Evolutionary conservation across 371 early-diverging fungal genomes (phyloP).

Genomic region (Actinomortierella ambigua): DNA sequence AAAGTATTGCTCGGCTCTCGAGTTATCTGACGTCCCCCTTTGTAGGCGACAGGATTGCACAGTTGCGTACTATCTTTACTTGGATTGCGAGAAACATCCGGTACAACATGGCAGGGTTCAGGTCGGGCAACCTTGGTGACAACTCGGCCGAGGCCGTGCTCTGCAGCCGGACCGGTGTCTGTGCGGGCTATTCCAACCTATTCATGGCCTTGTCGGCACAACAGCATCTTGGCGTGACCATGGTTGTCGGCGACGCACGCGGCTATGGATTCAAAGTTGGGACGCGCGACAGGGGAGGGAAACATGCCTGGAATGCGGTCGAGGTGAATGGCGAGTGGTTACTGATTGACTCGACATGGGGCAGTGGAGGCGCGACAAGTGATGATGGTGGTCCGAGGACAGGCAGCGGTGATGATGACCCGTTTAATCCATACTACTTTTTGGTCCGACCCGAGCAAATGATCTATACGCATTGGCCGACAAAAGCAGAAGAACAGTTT

Average conservation of each 20-base stretch:
- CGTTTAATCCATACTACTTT: slow-evolving; percentile 18
- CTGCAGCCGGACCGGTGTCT: slow-evolving; percentile 17
- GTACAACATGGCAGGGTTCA: slow-evolving; percentile 16
- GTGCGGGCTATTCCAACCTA: slow-evolving; percentile 35
- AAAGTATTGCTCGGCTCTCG: slow-evolving; percentile 25
- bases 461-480: slow-evolving; percentile 32
- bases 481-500: slow-evolving; percentile 11
- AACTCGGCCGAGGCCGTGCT: slow-evolving; percentile 26
- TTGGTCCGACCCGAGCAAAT: slow-evolving; percentile 22
- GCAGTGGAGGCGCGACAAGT: slow-evolving; percentile 1
- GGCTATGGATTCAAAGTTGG: slow-evolving; percentile 21
- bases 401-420: not conserved
- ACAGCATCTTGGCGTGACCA: slow-evolving; percentile 13
- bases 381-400: too few relatives aligned
- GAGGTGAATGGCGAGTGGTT: slow-evolving; percentile 19
- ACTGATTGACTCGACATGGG: slow-evolving; percentile 32
- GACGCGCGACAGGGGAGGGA: slow-evolving; percentile 10
- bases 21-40: slow-evolving; percentile 33
- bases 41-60: slow-evolving; percentile 33
- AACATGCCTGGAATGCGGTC: slow-evolving; percentile 35
- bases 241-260: slow-evolving; percentile 14
- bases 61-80: slow-evolving; percentile 24
- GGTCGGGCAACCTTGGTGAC: slow-evolving; percentile 10
- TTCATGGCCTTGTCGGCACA: slow-evolving; percentile 16
- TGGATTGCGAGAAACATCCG: slow-evolving; percentile 26